Evolutionary conservation across 331 rosid species (phyloP), one percentile per base, ranked within the genome.

Genomic region (Stylosanthes scabra): DNA sequence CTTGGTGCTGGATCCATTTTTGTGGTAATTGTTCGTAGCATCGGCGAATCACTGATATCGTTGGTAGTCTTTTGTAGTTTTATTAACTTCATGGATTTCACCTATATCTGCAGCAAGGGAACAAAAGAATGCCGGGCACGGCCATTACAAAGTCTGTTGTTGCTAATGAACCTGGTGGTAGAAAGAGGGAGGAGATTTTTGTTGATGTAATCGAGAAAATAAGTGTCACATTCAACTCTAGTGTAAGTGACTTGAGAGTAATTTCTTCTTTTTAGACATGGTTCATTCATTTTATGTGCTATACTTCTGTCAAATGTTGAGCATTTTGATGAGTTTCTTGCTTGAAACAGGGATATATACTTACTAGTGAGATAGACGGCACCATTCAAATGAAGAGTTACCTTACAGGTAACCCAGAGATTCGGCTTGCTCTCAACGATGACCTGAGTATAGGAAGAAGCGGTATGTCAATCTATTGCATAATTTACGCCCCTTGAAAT

Each of bases 331-430:
- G 34, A 41, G 51, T 80, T 69, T 72, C 20, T 72, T 54, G 56
- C 78, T 83, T 83, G 59, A 63, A 70, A 68, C 87, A 94, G 97
- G 99, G 96, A 68, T 94, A 81, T 75, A 86, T 89, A 76, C 91
- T 89, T 64, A 91, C 97, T 54, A 91, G 95, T 66, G 98, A 93
- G 86, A 93, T 93, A 71, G 97, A 91, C 81, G 98, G 97, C 64
- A 91, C 97, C 75, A 91, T 93, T 81, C 97, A 93, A 82, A 88
- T 94, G 99, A 94, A 94, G 88, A 94, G 99, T 83, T 91, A 88
- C 79, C 95, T 91, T 76, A 79, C 91, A 3, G 96, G 97, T n/a
- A 93, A 91, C 76, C 98, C 98, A 54, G 97, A 91, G 86, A 89
- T 94, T 78, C 88, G 96, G 63, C 84, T 94, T 80, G 96, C 96